A percentile compares a stretch with the other conserved stretches of the same genome.
Conservation (phyloP, 805 yeast species). For the Wickerhamomyces sydowiorum region DNA sequence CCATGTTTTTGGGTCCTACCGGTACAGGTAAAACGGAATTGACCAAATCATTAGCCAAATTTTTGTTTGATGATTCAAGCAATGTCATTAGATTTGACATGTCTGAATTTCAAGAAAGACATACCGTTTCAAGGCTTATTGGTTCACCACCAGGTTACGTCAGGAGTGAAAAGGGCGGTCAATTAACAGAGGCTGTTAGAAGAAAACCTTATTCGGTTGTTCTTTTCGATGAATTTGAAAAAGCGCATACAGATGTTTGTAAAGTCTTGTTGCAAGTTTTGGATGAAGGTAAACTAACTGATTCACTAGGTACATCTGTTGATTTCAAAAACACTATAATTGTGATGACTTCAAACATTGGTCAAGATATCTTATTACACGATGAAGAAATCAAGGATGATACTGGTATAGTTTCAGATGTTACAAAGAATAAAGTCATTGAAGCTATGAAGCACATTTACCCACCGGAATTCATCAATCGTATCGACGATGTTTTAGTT, state of each 20-base stretch:
- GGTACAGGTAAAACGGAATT: constrained; percentile 98
- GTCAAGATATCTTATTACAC: constrained; percentile 78
- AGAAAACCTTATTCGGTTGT: constrained; percentile 93
- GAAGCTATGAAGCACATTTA: constrained; percentile 67
- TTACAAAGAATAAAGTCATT: constrained; percentile 51
- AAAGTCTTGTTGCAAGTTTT: constrained; percentile 85
- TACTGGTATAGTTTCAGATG: constrained; percentile 51
- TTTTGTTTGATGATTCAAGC: constrained; percentile 81
- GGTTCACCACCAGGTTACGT: constrained; percentile 99
- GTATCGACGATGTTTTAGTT: constrained; percentile 89
- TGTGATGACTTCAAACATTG: constrained; percentile 95
- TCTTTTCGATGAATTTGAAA: constrained; percentile 92
- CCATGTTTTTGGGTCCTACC: constrained; percentile 95
- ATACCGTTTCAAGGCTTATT: constrained; percentile 81
- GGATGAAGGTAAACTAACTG: constrained; percentile 93
- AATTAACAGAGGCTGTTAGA: constrained; percentile 91
- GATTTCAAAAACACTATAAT: constrained; percentile 93
- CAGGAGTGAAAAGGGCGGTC: constrained; percentile 91
- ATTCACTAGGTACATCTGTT: constrained; percentile 89
- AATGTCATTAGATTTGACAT: constrained; percentile 91
- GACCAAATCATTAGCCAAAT: constrained; percentile 88
- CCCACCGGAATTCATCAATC: constrained; percentile 93
- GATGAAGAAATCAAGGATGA: constrained; percentile 48
- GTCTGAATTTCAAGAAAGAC: constrained; percentile 97
- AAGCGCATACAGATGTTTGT: constrained; percentile 94